Base-by-base conservation (phyloP, 2,329 filamentous ascomycete genomes). In the Ophiobolus disseminans region DNA sequence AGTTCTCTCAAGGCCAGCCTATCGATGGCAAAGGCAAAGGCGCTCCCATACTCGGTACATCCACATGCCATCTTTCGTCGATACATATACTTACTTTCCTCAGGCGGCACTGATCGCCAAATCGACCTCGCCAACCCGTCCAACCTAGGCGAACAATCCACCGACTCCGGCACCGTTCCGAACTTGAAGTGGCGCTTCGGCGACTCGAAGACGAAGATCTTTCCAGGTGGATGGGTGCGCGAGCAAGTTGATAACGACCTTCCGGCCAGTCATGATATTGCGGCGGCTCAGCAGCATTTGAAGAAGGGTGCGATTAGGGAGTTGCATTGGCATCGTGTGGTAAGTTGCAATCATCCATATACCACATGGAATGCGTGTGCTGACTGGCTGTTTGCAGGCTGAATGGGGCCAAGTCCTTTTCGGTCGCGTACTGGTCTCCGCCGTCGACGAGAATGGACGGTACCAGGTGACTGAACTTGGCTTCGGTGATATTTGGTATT, bases 121-220 rank as follows among this genome's bases (percentile, higher is more conserved):
- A 69, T 87, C 19, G 86, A 88, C 58, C 68, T 83, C 2, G 78
- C 84, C 53, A 87, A 88, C 58, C 86, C 85, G 0, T 81, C 84
- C 53, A 85, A 85, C 60, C 78, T 89, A 1, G 84, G 83, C 11
- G 77, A 77, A 37, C 81, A 87, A 58, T 74, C 77, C 13, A 88
- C 86, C 1, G 86, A 89, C 63, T 78, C 76, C 38, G 86, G 86
- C 13, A 73, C 80, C 9, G 85, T 89, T 0, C 82, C 83, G 0
- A 89, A 88, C 62, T 74, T 88, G 57, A 88, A 88, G 66, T 73
- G 86, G 86, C 82, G 83, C 43, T 88, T 89, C 71, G 87, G 84
- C 0, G 82, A 87, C 66, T 87, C 84, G 19, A 85, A 83, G 72
- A 86, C 83, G 1, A 78, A 78, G 19, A 76, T 88, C 26, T 76